These are phyloP conservation scores for Ogataea pilisensis DNA, from an alignment of 805 yeast genomes.

Conservation along the genomic window DNA sequence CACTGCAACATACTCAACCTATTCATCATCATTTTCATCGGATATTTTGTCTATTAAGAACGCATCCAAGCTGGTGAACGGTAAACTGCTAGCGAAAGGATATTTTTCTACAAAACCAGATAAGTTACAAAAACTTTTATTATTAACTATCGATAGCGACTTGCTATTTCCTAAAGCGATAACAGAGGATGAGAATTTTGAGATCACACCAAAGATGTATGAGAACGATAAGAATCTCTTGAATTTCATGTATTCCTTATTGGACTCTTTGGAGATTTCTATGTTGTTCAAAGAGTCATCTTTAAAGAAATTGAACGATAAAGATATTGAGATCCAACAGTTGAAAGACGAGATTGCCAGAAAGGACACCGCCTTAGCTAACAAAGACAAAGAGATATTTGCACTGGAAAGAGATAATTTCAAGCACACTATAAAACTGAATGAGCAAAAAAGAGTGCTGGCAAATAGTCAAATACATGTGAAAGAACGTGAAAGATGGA, in stretches of 20 bases:
- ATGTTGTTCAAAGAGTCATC: conserved; percentile 17
- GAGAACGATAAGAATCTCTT: conserved; percentile 32
- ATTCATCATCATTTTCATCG: conserved; percentile 1
- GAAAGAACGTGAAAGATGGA: conserved; percentile 16
- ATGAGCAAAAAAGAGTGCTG: conserved; percentile 11
- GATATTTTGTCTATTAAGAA: conserved; percentile 21
- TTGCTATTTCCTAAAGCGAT: conserved; percentile 7
- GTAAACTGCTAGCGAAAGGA: conserved; percentile 23
- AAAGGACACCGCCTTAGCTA: conserved; percentile 5
- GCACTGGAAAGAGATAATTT: conserved; percentile 17
- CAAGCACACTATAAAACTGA: conserved; percentile 11
- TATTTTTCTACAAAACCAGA: conserved; percentile 20
- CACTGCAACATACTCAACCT: not conserved
- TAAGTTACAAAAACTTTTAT: conserved; percentile 15
- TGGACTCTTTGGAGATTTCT: conserved; percentile 22
- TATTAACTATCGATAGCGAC: conserved; percentile 17
- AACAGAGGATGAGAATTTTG: conserved; percentile 4
- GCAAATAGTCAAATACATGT: conserved; percentile 11
- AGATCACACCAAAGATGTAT: conserved; percentile 17
- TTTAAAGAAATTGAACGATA: conserved; percentile 10
- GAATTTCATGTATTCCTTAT: conserved; percentile 24
- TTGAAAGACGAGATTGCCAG: conserved; percentile 9
- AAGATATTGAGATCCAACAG: conserved; percentile 11
- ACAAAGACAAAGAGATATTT: conserved; percentile 17
- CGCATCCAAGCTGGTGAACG: conserved; percentile 24